Base-by-base conservation (phyloP, 805 yeast species). In the Candida maesae region DNA sequence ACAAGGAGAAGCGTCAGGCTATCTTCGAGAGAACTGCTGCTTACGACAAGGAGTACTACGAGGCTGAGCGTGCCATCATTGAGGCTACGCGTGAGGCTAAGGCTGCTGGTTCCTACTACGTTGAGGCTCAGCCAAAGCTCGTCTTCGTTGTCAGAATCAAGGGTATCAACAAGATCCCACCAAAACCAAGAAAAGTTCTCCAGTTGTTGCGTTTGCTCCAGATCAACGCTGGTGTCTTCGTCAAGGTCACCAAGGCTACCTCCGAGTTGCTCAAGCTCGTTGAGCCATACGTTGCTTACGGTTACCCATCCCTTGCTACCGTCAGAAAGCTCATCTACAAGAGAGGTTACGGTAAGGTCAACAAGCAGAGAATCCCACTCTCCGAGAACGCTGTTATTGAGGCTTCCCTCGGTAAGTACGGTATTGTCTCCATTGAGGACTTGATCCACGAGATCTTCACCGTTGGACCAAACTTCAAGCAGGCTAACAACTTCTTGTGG, bases 151-250 rank as follows among this genome's bases (percentile, higher is more conserved):
- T 90, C 72, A 88, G 98, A 84, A 90, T 90, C 35, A 90, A 90
- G 91, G 97, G 97, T 90, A 87, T 90, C 73, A 85, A 78, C 90
- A 90, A 89, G 84, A 88, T 90, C 64, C 86, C 96, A 67, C 96
- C 97, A 67, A 90, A 90, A 84, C 96, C 96, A 81, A 89, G 96
- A 86, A 90, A 90, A 86, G 95, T 90, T 64, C 73, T 88, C 71
- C 96, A 84, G 76, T 81, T 89, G 69, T 78, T 87, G 72, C 84
- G 96, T 80, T 81, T 88, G 73, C 78, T 81, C 68, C 95, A 86
- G 78, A 85, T 88, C 73, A 88, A 88, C 80, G 78, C 93, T 64
- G 96, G 91, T 81, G 93, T 85, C 56, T 88, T 88, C 67, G 95
- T 88, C 67, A 88, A 84, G 74, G 82, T 88, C 63, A 88, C 95